These are phyloP conservation scores for Mayamaea pseudoterrestris DNA, from an alignment of 108 stramenopile species.

Conservation along the genomic window DNA sequence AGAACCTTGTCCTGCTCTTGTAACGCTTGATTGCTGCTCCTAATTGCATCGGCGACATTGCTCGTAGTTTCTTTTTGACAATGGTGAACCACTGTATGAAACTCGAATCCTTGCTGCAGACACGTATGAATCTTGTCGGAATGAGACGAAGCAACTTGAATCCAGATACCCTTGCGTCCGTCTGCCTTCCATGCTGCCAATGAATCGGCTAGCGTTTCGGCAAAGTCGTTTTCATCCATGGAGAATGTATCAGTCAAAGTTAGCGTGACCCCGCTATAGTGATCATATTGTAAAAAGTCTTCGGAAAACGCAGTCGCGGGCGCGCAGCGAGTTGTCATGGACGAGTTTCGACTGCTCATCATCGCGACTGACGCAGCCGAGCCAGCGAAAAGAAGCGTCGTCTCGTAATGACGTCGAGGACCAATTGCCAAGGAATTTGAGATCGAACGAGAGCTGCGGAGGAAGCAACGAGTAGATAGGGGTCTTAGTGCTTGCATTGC, in stretches of 20 bases:
- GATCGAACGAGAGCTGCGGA: not conserved
- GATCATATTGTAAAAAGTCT: conserved; percentile 33
- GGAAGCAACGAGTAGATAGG: not conserved
- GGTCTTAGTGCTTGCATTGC: not conserved
- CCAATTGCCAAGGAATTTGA: not conserved
- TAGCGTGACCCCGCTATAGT: conserved; percentile 65
- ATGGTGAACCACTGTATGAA: conserved; percentile 24
- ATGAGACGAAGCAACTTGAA: conserved; percentile 33
- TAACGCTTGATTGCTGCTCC: too few species aligned
- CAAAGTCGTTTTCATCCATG: conserved; percentile 12
- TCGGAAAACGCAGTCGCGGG: conserved; percentile 35
- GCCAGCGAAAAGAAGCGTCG: not conserved
- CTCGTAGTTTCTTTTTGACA: not conserved
- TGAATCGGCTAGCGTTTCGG: conserved; percentile 14
- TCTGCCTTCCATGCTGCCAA: conserved; percentile 31
- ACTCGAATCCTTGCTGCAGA: conserved; percentile 40
- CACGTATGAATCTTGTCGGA: conserved; percentile 22
- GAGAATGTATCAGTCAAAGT: not conserved
- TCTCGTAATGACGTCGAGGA: not conserved
- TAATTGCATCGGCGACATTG: too few species aligned
- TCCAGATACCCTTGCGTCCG: conserved; percentile 60
- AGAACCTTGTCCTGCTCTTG: conserved; percentile 26
- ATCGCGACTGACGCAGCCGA: not conserved
- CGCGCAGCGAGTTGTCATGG: not conserved
- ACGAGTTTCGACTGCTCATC: not conserved